These are phyloP conservation scores for Otatea glauca DNA, from an alignment of 176 grass and related monocot genomes.

Conservation along the genomic window DNA sequence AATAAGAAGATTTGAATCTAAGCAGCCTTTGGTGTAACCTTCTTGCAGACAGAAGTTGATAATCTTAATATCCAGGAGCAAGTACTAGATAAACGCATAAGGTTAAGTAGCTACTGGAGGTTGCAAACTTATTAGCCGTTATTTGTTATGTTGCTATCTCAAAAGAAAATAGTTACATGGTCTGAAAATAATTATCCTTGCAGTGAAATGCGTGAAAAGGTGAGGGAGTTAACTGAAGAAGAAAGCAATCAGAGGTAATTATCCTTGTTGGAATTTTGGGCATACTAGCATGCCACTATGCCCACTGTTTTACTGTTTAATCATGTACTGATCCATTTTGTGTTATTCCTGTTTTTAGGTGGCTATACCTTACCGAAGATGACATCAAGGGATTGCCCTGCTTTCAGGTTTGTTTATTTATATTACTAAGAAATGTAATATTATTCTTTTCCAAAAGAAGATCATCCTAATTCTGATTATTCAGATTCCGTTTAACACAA, in stretches of 20 bases:
- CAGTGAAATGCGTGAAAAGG: constrained; percentile 78
- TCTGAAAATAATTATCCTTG: constrained; percentile 42
- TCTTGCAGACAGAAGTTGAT: constrained; percentile 71
- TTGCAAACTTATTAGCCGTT: constrained; percentile 33
- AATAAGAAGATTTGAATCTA: constrained; percentile 26
- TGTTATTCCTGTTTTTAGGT: constrained; percentile 60
- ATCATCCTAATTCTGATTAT: constrained; percentile 32
- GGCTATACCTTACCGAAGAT: constrained; percentile 90
- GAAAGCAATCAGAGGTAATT: constrained; percentile 74
- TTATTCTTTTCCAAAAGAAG: constrained; percentile 17
- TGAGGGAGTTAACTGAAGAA: constrained; percentile 77
- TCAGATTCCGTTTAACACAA: not conserved
- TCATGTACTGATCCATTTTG: not conserved
- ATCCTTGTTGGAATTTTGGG: constrained; percentile 24
- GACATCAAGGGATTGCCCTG: constrained; percentile 92
- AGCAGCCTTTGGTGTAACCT: constrained; percentile 29
- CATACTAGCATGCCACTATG: constrained; percentile 20
- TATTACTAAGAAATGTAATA: constrained; percentile 2
- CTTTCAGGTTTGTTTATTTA: constrained; percentile 77
- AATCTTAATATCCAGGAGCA: constrained; percentile 72
- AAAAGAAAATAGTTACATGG: constrained; percentile 39
- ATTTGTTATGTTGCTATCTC: constrained; percentile 27
- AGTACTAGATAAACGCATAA: constrained; percentile 71
- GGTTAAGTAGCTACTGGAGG: constrained; percentile 54
- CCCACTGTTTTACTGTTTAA: constrained; percentile 24